Evolutionary conservation across 2,329 filamentous ascomycete species (phyloP).

Genomic region (Graphilbum sp.): DNA sequence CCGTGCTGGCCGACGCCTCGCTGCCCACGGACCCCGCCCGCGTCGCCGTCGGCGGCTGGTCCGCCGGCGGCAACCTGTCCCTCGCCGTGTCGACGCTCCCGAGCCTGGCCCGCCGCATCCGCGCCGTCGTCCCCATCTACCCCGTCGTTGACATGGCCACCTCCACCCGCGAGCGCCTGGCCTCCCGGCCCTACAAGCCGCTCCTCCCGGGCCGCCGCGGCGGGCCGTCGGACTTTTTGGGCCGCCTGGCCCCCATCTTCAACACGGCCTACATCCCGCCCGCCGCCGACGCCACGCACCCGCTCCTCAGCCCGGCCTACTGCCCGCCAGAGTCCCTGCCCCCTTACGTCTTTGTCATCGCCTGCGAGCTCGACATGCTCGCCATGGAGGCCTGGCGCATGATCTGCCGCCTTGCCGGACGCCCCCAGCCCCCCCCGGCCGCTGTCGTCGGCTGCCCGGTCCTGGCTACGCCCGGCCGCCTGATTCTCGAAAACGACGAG

Average conservation of each 20-base stretch:
- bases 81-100: conserved; percentile 24
- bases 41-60: conserved; percentile 30
- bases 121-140: conserved; percentile 26
- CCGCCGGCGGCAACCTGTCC: conserved; percentile 32
- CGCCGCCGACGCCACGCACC: conserved; percentile 18
- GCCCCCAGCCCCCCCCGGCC: conserved; percentile 11
- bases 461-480: conserved; percentile 10
- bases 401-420: conserved; percentile 18
- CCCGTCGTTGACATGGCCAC: conserved; percentile 24
- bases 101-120: conserved; percentile 11
- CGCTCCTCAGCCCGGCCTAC: conserved; percentile 23
- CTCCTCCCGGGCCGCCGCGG: conserved; percentile 15
- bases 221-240: conserved; percentile 13
- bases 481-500: conserved; percentile 16
- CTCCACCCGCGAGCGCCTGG: conserved; percentile 13
- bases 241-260: conserved; percentile 16
- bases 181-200: conserved; percentile 21
- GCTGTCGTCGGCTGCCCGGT: conserved; percentile 15
- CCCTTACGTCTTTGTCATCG: conserved; percentile 24
- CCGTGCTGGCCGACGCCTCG: conserved; percentile 23
- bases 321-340: conserved; percentile 20
- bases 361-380: conserved; percentile 28
- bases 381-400: conserved; percentile 24
- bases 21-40: conserved; percentile 27
- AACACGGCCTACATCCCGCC: conserved; percentile 24